Conservation (phyloP, 2,329 filamentous ascomycete genomes). For the Aspergillus sp. region DNA sequence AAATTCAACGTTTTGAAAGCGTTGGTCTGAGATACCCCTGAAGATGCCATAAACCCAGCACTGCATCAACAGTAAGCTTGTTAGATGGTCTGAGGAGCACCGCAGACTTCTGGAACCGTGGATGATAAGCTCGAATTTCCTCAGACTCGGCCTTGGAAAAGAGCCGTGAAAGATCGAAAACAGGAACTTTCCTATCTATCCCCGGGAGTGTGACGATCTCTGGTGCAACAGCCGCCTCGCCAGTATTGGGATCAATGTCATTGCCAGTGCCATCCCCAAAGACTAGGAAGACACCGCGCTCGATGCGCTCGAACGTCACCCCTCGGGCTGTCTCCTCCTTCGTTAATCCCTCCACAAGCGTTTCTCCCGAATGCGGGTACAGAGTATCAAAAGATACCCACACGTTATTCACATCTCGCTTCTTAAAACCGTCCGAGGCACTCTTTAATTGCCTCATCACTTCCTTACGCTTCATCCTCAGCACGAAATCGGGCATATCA, state of each 20-base stretch:
- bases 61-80: constrained; percentile 26
- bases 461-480: constrained; percentile 37
- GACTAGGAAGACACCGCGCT: constrained; percentile 31
- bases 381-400: constrained; percentile 28
- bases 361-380: constrained; percentile 16
- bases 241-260: neutral
- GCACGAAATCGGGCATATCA: constrained; percentile 48
- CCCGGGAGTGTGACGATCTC: constrained; percentile 33
- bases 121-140: constrained; percentile 25
- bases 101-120: constrained; percentile 32
- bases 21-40: constrained; percentile 28
- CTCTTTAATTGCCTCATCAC: constrained; percentile 38
- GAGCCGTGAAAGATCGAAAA: constrained; percentile 37
- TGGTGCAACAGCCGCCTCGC: constrained; percentile 16
- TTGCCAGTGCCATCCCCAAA: constrained; percentile 9
- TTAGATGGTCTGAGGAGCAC: constrained; percentile 38
- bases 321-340: constrained; percentile 20
- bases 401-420: constrained; percentile 21
- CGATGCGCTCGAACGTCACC: constrained; percentile 28
- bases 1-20: neutral
- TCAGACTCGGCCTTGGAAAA: constrained; percentile 31
- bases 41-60: constrained; percentile 42
- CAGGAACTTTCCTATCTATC: constrained; percentile 31
- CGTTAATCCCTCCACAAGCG: constrained; percentile 22
- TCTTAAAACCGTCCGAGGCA: constrained; percentile 23